phyloP scores from a whole-genome alignment of 805 yeast genomes.

The Ogataea parapolymorpha region DNA sequence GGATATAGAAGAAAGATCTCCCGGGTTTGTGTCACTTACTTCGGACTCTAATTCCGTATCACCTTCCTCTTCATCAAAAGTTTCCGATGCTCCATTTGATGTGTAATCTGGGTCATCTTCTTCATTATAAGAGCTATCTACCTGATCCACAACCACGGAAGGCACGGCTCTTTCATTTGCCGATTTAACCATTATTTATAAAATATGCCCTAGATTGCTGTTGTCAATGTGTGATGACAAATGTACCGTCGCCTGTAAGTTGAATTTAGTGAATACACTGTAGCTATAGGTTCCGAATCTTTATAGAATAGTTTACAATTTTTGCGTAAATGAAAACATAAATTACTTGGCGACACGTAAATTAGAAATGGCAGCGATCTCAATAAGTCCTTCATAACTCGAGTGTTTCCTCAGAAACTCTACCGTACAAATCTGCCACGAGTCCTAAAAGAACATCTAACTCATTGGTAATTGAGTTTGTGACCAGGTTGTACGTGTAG shows the following conservation, averaged over 20 bases:
- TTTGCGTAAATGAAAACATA: conserved; percentile 7
- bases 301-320: not conserved
- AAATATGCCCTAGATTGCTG: not conserved
- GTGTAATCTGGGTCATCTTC: conserved; percentile 30
- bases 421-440: conserved; percentile 61
- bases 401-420: conserved; percentile 59
- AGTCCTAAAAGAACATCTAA: conserved; percentile 53
- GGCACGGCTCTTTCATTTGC: conserved; percentile 6
- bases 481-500: conserved; percentile 71
- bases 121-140: conserved; percentile 27
- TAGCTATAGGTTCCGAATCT: not conserved
- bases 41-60: conserved; percentile 17
- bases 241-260: not conserved
- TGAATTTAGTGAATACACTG: not conserved
- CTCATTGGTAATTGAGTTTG: conserved; percentile 63
- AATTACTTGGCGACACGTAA: conserved; percentile 8
- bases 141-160: conserved; percentile 8
- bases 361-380: conserved; percentile 1
- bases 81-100: conserved; percentile 9
- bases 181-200: not conserved
- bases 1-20: conserved; percentile 14
- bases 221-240: conserved; percentile 1
- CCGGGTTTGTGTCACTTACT: conserved; percentile 15
- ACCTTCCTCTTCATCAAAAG: conserved; percentile 15
- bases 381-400: conserved; percentile 34